Evolutionary conservation across 306 rosid species (phyloP).

Genomic region (Acacia confusa): DNA sequence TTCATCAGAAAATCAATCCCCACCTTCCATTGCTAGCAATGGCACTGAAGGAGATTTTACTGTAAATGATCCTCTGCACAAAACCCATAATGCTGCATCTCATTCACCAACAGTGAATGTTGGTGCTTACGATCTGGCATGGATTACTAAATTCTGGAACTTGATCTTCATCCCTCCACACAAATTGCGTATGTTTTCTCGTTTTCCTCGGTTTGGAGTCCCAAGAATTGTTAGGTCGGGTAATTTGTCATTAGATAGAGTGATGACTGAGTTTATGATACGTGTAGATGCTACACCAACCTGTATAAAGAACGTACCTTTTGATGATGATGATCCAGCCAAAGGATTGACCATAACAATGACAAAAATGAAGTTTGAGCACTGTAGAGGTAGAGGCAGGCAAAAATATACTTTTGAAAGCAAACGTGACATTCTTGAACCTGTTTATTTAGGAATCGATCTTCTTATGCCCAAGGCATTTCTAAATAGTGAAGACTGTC

Average conservation of each 20-base stretch:
- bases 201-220: slow-evolving; percentile 90
- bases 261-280: slow-evolving; percentile 93
- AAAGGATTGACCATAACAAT: slow-evolving; percentile 78
- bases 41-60: slow-evolving; percentile 49
- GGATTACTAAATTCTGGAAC: slow-evolving; percentile 62
- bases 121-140: slow-evolving; percentile 95
- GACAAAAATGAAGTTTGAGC: slow-evolving; percentile 70
- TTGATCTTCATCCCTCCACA: slow-evolving; percentile 81
- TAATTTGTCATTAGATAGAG: slow-evolving; percentile 86
- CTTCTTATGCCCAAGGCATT: slow-evolving; percentile 72
- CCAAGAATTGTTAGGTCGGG: slow-evolving; percentile 84
- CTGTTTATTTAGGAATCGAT: slow-evolving; percentile 84
- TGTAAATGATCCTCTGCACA: slow-evolving; percentile 46
- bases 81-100: slow-evolving; percentile 40
- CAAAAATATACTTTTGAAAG: slow-evolving; percentile 79
- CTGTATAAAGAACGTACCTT: slow-evolving; percentile 66
- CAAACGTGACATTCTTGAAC: slow-evolving; percentile 71
- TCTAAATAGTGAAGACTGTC: slow-evolving; percentile 51
- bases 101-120: slow-evolving; percentile 58
- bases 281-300: slow-evolving; percentile 76
- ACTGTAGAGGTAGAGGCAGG: slow-evolving; percentile 72
- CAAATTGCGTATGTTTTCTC: slow-evolving; percentile 82
- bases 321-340: slow-evolving; percentile 92
- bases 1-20: slow-evolving; percentile 47
- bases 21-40: slow-evolving; percentile 33